Evolutionary conservation across 106 monocot genomes (phyloP), one percentile per base, ranked within the genome.

Genomic region (Dioscorea zingiberensis): DNA sequence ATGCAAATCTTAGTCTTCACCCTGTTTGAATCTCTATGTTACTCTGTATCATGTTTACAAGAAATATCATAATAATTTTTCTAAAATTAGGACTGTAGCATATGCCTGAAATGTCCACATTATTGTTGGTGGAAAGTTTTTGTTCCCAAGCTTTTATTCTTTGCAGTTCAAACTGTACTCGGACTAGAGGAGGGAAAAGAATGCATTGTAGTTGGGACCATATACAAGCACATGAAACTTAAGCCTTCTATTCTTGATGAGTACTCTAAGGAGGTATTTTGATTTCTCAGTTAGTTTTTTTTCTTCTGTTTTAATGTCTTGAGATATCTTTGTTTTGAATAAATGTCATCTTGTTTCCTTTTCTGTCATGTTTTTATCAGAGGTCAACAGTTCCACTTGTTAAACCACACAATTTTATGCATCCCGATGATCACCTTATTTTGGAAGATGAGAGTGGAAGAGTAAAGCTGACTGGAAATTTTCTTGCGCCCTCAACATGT

Each of bases 371-470:
- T 62, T 75, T 44, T 68, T 7, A 56, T 30, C 81, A 97, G 92
- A 98, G 97, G 68, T 92, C 97, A 57, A 70, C 48, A 25, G 70
- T 93, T 77, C 93, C 98, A 60, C 86, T 93, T 38, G 98, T 83
- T 59, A 89, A 87, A 66, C 93, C 84, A 69, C 98, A 93, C 73
- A 99, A 99, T 75, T 99, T 99, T 73, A 74, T 89, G 70, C 93
- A 89, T 87, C 75, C 77, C 24, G 98, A 99, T 76, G 98, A 93
- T 72, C 84, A 89, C 69, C 93, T 99, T 72, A 76, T 89, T 75
- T 74, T 99, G 73, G 98, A 99, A 82, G 98, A 99, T 74, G 98
- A 99, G 63, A 93, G 93, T 72, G 98, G 98, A 74, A 79, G 93
- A 71, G 98, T 99, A 59, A 99, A 89, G 71, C 76, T 99, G 25